Evolutionary conservation across 2,329 filamentous ascomycete species (phyloP).

Genomic region (Rugonectria rugulosa): DNA sequence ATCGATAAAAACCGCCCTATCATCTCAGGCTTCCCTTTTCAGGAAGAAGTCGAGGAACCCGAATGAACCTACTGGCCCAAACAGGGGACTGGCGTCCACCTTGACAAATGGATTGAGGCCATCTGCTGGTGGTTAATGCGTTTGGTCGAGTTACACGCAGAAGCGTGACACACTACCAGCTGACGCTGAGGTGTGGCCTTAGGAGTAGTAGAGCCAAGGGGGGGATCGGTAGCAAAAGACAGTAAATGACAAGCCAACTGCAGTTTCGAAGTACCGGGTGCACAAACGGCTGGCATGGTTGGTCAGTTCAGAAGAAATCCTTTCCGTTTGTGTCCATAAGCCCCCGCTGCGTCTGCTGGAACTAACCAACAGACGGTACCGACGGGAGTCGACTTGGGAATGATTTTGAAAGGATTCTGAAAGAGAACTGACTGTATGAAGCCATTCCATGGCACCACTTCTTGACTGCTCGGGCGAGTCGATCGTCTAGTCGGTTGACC

Average conservation of each 20-base stretch:
- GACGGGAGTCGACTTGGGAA: constrained; percentile 47
- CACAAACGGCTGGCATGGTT: constrained; percentile 48
- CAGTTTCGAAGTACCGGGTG: constrained; percentile 53
- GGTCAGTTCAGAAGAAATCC: constrained; percentile 52
- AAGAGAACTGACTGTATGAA: constrained; percentile 56
- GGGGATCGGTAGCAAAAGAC: constrained; percentile 34
- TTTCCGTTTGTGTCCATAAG: constrained; percentile 56
- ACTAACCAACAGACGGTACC: constrained; percentile 50
- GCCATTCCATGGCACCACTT: constrained; percentile 56
- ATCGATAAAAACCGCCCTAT: constrained; percentile 90
- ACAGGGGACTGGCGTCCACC: constrained; percentile 58
- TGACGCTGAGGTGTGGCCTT: constrained; percentile 50
- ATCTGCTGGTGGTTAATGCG: constrained; percentile 62
- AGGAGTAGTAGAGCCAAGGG: constrained; percentile 44
- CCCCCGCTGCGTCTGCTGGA: constrained; percentile 46
- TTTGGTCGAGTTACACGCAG: constrained; percentile 59
- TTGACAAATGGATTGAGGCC: constrained; percentile 50
- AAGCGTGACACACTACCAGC: constrained; percentile 55
- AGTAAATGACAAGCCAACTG: constrained; percentile 17
- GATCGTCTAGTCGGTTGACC: constrained; percentile 32
- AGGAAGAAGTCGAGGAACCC: constrained; percentile 55
- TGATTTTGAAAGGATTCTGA: constrained; percentile 42
- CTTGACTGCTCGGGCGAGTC: constrained; percentile 27
- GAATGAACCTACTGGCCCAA: constrained; percentile 39
- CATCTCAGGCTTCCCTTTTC: constrained; percentile 58